Evolutionary conservation across 169 alveolate genomes (phyloP).

Genomic region (Cryptosporidium ryanae): DNA sequence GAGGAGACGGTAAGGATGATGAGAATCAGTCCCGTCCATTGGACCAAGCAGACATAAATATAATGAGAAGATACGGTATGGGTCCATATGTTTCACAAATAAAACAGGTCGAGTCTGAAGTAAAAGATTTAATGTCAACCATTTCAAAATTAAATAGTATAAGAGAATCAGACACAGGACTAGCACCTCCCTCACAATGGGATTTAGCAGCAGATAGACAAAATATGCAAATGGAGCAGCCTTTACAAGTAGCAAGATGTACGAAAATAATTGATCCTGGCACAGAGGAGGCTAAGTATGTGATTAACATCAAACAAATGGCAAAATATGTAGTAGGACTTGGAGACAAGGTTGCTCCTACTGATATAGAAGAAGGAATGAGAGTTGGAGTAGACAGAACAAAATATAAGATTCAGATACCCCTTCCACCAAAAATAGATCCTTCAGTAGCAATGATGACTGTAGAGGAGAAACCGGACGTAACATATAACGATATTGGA

Average conservation of each 20-base stretch:
- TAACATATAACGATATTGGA: conserved; percentile 99
- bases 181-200: conserved; percentile 98
- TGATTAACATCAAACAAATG: conserved; percentile 94
- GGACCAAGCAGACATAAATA: conserved; percentile 87
- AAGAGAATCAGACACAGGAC: conserved; percentile 99
- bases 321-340: conserved; percentile 99
- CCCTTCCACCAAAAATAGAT: conserved; percentile 99
- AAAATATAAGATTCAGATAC: conserved; percentile 95
- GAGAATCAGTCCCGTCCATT: conserved; percentile 75
- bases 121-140: conserved; percentile 80
- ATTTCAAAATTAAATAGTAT: conserved; percentile 84
- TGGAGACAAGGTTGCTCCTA: conserved; percentile 98
- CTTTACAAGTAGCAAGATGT: conserved; percentile 98
- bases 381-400: conserved; percentile 97
- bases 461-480: conserved; percentile 99
- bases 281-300: conserved; percentile 96
- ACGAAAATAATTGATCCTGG: conserved; percentile 97
- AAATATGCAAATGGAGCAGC: conserved; percentile 94
- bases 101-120: conserved; percentile 81
- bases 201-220: conserved; percentile 96
- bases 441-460: conserved; percentile 99
- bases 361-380: conserved; percentile 99
- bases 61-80: conserved; percentile 87
- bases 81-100: conserved; percentile 89
- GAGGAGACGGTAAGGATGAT: conserved; percentile 21